Evolutionary conservation across 192 early-diverging fungal species (phyloP), one percentile per base, ranked within the genome.

Genomic region (Chytriomyces sp.): DNA sequence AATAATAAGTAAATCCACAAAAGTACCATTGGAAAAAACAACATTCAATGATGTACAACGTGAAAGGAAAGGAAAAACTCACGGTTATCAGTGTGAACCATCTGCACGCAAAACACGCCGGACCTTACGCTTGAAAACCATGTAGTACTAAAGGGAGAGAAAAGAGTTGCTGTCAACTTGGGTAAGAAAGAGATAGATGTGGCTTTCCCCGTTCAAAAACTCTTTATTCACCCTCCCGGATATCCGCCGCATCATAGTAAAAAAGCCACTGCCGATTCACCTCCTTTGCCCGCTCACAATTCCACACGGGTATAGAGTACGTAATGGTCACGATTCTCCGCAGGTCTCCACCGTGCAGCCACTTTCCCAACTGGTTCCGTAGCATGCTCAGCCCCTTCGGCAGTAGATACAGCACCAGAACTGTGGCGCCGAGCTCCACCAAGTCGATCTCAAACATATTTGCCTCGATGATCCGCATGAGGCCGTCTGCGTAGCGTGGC

Each of bases 401-500:
- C 6, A 80, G 54, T 22, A 80, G 39, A 52, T 77, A 77, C 17
- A 80, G 58, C 25, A 77, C 53, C 36, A 63, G 10, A 31, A 69
- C 76, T 37, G 34, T 44, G 3, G 56, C 59, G 17, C 72, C 34
- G 12, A 74, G 56, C 3, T n/a, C 52, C n/a, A 52, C 64, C 32
- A 80, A 66, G 49, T 73, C 64, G 6, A 77, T 58, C 28, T 55
- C 67, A 34, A 80, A 80, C 78, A 80, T 80, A 59, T 80, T 54
- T 22, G 32, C 30, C 30, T 79, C 55, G 40, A 75, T 58, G 3
- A 77, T 25, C 14, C 8, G 4, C 4, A 65, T 30, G 19, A 17
- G 5, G 1, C 37, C 59, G 3, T 22, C 17, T 17, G 26, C 2
- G 26, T 39, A 59, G 12, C n/a, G 59, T 30, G 58, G 55, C 5